Base-by-base conservation (phyloP, 768 basidiomycete genomes). In the Lentinula raphanica region DNA sequence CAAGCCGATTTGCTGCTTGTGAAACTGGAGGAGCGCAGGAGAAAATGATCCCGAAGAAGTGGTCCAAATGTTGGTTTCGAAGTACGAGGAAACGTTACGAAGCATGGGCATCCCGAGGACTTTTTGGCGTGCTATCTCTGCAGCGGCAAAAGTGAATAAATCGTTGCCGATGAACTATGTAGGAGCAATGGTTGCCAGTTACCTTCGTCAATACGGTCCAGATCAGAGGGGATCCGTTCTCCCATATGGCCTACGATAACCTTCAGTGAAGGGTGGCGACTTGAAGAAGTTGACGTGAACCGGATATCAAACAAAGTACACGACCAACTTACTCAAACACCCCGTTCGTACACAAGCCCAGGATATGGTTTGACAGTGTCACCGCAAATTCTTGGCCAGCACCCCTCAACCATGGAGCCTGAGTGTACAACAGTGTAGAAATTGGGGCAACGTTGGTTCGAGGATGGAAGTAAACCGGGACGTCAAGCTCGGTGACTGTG, bases 211-310 rank as follows among this genome's bases (percentile, higher is more conserved):
- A 75, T 75, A 21, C 77, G 70, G 55, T 67, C 63, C 1, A 78
- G 64, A 57, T 78, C 76, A 8, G 77, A 78, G 0, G 77, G 70
- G 35, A 77, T 69, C 13, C 76, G 69, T 61, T 78, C 77, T 5
- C 77, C 77, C 36, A 78, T 59, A 64, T 78, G 77, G 1, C 76
- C 77, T n/a, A 77, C 72, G 23, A 78, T 76, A 11, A 77, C 64
- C 35, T 73, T 72, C 29, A 74, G 51, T 8, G 70, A 67, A 0
- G 77, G 76, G 58, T 77, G 77, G 3, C 77, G 76, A 60, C 76
- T 78, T 32, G 23, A n/a, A n/a, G 4, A 11, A 49, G 23, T 29
- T 12, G 19, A 32, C 5, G 29, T 40, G 27, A 23, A 8, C 25
- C 11, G 28, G 23, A 42, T 6, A 15, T 48, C 17, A 27, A 5